Evolutionary conservation across 2,329 filamentous ascomycete species (phyloP).

Genomic region (Aspergillus aculeatinus): DNA sequence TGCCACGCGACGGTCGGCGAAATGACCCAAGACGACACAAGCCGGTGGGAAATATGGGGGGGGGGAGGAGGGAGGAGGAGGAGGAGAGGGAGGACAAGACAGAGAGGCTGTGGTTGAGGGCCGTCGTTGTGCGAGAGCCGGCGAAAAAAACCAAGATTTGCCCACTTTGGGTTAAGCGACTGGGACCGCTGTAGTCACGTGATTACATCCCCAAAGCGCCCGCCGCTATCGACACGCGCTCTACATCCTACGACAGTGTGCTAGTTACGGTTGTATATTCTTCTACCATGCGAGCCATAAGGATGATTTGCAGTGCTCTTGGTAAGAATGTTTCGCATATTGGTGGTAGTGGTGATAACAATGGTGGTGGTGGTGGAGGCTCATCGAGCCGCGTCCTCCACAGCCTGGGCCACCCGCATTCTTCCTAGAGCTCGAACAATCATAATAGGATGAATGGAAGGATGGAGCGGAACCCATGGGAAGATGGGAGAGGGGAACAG

Average conservation of each 20-base stretch:
- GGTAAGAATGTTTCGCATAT: neutral
- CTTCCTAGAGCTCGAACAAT: neutral
- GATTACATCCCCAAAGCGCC: slow-evolving; percentile 3
- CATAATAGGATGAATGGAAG: neutral
- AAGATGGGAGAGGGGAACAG: too few relatives aligned
- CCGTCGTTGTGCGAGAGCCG: slow-evolving; percentile 35
- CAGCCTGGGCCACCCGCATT: neutral
- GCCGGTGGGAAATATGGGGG: slow-evolving; percentile 22
- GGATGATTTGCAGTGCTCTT: too few relatives aligned
- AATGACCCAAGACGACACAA: slow-evolving; percentile 21
- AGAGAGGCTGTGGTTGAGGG: slow-evolving; percentile 2
- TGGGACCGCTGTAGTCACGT: slow-evolving; percentile 32
- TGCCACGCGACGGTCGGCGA: slow-evolving; percentile 38
- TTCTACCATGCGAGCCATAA: neutral
- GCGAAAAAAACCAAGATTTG: slow-evolving; percentile 33
- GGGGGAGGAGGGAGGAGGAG: neutral
- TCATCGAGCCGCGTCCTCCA: neutral
- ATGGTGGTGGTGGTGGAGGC: neutral
- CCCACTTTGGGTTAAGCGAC: slow-evolving; percentile 41
- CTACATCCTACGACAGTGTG: neutral
- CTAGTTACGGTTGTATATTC: neutral
- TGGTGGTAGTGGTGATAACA: neutral
- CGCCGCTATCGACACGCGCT: too few relatives aligned
- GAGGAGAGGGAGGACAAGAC: neutral
- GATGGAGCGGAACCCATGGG: neutral